Evolutionary conservation across 306 rosid species (phyloP), one percentile per base, ranked within the genome.

Genomic region (Hippophae tibetana): DNA sequence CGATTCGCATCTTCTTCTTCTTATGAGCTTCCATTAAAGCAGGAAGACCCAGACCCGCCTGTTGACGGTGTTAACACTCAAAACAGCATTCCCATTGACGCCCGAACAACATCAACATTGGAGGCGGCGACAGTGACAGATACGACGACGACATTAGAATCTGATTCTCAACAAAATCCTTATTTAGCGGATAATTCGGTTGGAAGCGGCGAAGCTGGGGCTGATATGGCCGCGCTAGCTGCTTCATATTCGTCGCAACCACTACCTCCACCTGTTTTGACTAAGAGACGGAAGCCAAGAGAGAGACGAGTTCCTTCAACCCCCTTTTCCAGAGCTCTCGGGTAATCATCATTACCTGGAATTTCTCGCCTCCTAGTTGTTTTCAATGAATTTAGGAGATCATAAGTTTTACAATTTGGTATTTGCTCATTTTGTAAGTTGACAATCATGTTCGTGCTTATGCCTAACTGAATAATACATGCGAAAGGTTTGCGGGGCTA

Each of bases 401-500:
- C 38, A 31, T 31, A 31, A 31, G 38, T 31, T 31, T 18, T 31
- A 31, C 5, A 31, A 31, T 31, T 31, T 31, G 38, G 4, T 31
- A 31, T 31, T 31, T 31, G 38, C 38, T 31, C 38, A 31, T 31
- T 31, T 31, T 31, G 38, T 31, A 2, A 5, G 40, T 10, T 10
- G 9, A 42, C 12, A 62, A 10, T 1, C 40, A 3, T 53, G 42
- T 18, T 8, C 31, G 12, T 25, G 52, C 9, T 52, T 13, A 13
- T 57, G 27, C 11, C 42, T 56, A 42, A 46, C 46, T 64, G 57
- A 14, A 6, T 63, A 2, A 11, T 38, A 2, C 1, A 13, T 52
- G 8, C 2, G 7, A 0, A 13, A 47, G 94, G 76, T 92, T 92
- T 83, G 96, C 95, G 49, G 98, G 96, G 14, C 80, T 92, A 13